A percentile compares a stretch with the other conserved stretches of the same genome.
These are phyloP conservation scores for Sporothrix schenckii DNA, from an alignment of 2,329 filamentous ascomycete species.

Conservation along the genomic window DNA sequence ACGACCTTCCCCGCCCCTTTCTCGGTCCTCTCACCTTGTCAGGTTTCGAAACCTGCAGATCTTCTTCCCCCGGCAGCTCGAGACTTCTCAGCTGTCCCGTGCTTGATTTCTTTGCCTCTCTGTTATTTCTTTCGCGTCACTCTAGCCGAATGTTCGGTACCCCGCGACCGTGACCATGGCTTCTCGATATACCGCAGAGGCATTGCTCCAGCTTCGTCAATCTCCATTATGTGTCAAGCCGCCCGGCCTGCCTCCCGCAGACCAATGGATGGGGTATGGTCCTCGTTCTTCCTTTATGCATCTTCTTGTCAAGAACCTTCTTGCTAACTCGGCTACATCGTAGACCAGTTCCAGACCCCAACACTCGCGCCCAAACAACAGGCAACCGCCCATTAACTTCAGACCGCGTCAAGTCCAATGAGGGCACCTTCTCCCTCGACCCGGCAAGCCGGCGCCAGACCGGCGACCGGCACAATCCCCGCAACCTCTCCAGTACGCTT, in stretches of 20 bases:
- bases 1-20: not conserved
- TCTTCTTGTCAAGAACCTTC: not conserved
- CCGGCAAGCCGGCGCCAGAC: constrained; percentile 56
- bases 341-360: constrained; percentile 30
- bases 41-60: constrained; percentile 21
- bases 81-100: not conserved
- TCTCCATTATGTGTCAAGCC: constrained; percentile 86
- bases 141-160: constrained; percentile 25
- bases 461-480: constrained; percentile 58
- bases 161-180: constrained; percentile 47
- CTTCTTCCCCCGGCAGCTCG: constrained; percentile 12
- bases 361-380: constrained; percentile 21
- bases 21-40: not conserved
- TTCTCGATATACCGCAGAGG: constrained; percentile 73
- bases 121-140: not conserved
- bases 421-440: constrained; percentile 53
- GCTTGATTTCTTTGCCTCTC: not conserved
- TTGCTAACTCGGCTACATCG: constrained; percentile 24
- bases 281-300: not conserved
- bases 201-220: constrained; percentile 73
- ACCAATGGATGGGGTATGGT: constrained; percentile 94
- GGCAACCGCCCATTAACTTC: constrained; percentile 52
- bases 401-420: constrained; percentile 49
- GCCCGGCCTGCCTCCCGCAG: constrained; percentile 73
- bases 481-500: constrained; percentile 59